Evolutionary conservation across 2,329 filamentous ascomycete genomes (phyloP), one percentile per base, ranked within the genome.

Genomic region (Diplocarpon rosae): DNA sequence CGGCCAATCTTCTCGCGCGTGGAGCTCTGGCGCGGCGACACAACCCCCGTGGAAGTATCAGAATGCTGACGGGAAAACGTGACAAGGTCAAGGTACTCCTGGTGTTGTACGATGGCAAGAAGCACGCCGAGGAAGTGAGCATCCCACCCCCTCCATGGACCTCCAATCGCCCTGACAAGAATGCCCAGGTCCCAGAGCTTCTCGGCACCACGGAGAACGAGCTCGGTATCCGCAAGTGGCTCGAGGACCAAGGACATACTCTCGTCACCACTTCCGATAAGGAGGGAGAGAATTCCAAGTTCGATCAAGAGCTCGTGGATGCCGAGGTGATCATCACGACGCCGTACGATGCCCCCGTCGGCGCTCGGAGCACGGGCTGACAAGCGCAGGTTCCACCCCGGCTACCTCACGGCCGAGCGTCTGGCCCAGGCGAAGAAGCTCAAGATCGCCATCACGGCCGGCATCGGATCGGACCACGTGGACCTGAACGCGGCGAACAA

Each of bases 321-420:
- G 88, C 92, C 51, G 92, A 98, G 69, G 75, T 98, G 68, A 96
- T 98, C 76, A 96, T 98, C 70, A 98, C 92, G 58, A 98, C 92
- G 47, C 92, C 92, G 85, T 95, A 67, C 51, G 74, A 55, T 27
- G 11, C 59, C 28, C 48, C 16, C 12, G 11, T 40, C 15, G 17
- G 16, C 28, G 27, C 15, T 16, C 12, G 28, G 34, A n/a, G n/a
- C 33, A 31, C 6, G 5, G 17, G 20, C 43, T 54, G 12, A 54
- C 13, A 8, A 13, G 32, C 17, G 10, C 58, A 93, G 86, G 64
- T 96, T 96, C 83, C 90, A 96, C 75, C 90, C 90, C 43, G 92
- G 90, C 54, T 98, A 98, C 75, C 83, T 98, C 48, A 96, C 85
- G 39, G 87, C 86, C 43, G 90, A 96, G 73, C 89, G 92, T 63